Percentiles rank a stretch among this genome's conserved stretches.
Evolutionary conservation across 2,329 filamentous ascomycete species (phyloP).

Genomic region (Colletotrichum sp.): DNA sequence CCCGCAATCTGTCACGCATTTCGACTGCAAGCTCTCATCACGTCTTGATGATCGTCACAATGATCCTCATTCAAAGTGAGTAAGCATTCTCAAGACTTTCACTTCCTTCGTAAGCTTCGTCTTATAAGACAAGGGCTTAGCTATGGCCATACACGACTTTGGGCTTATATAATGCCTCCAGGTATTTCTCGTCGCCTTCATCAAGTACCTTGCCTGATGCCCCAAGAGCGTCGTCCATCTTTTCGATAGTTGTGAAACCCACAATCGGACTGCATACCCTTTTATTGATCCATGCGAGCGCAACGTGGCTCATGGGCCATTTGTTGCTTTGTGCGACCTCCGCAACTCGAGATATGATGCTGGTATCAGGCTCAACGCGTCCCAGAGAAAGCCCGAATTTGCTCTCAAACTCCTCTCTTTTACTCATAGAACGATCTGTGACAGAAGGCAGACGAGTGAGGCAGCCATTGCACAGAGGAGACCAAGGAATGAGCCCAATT

Average conservation of each 20-base stretch:
- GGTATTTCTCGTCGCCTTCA: conserved; percentile 61
- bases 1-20: too few relatives aligned
- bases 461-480: neutral
- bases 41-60: too few relatives aligned
- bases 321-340: conserved; percentile 61
- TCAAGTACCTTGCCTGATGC: conserved; percentile 50
- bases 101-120: too few relatives aligned
- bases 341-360: conserved; percentile 40
- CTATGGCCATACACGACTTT: neutral
- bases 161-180: conserved; percentile 65
- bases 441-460: neutral
- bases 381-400: neutral
- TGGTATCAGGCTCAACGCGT: neutral
- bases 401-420: neutral
- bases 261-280: conserved; percentile 62
- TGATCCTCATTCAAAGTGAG: too few relatives aligned
- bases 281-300: conserved; percentile 65
- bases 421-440: neutral
- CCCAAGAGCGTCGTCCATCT: conserved; percentile 64
- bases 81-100: too few relatives aligned
- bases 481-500: neutral
- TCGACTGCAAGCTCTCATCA: too few relatives aligned
- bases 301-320: conserved; percentile 67
- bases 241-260: conserved; percentile 59
- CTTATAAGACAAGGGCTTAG: neutral